A percentile compares a stretch with the other conserved stretches of the same genome.
Evolutionary conservation across 768 basidiomycete genomes (phyloP).

Genomic region (Asterophora parasitica): DNA sequence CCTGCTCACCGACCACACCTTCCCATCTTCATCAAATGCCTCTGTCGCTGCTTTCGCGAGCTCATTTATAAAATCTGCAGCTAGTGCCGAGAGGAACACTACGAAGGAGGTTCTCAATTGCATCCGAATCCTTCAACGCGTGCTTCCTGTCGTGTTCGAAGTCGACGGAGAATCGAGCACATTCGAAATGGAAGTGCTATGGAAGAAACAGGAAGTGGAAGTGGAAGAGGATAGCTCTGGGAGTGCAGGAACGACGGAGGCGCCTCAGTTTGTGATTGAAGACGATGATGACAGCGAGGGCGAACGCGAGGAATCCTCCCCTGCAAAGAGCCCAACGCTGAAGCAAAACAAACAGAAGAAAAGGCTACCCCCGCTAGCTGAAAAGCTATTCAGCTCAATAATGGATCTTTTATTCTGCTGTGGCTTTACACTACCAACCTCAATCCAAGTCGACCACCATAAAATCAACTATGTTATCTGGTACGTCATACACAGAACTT

Average conservation of each 20-base stretch:
- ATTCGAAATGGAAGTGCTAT: slow-evolving; percentile 79
- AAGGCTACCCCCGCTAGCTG: slow-evolving; percentile 68
- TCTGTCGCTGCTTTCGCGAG: slow-evolving; percentile 65
- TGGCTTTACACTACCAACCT: slow-evolving; percentile 84
- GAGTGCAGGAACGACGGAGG: slow-evolving; percentile 16
- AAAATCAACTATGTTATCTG: slow-evolving; percentile 88
- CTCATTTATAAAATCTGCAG: slow-evolving; percentile 60
- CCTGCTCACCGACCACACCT: slow-evolving; percentile 74
- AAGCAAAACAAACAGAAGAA: slow-evolving; percentile 37
- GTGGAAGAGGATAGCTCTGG: slow-evolving; percentile 24
- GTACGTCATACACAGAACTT: slow-evolving; percentile 37
- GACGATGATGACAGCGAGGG: slow-evolving; percentile 43
- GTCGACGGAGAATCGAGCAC: slow-evolving; percentile 63
- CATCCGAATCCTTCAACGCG: slow-evolving; percentile 81
- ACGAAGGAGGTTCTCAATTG: slow-evolving; percentile 90
- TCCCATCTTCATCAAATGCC: slow-evolving; percentile 53
- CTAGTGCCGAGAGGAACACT: slow-evolving; percentile 55
- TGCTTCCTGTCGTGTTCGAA: slow-evolving; percentile 88
- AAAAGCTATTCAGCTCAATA: slow-evolving; percentile 71
- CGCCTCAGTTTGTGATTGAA: slow-evolving; percentile 83
- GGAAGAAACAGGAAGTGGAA: slow-evolving; percentile 61
- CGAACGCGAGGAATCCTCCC: slow-evolving; percentile 12
- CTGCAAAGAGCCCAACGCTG: slow-evolving; percentile 18
- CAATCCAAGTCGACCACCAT: slow-evolving; percentile 72
- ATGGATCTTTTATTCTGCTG: slow-evolving; percentile 91